Percentiles rank a stretch among this genome's conserved stretches.
Conservation (phyloP, 1,139 yeast species). For the Lodderomyces orthopsilosis region DNA sequence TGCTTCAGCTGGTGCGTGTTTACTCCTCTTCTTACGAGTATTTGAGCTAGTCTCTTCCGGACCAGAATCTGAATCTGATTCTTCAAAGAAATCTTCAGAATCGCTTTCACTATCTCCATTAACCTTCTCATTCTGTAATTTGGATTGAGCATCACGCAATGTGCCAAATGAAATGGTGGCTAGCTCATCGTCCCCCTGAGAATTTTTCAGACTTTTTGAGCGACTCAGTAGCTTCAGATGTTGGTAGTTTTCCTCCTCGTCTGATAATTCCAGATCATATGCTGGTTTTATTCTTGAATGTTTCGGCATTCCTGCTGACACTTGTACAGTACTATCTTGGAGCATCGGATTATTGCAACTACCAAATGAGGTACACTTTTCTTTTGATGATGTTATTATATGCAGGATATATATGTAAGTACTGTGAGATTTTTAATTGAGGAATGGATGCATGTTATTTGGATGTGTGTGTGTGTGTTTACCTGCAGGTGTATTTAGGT, state of each 20-base stretch:
- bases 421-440: too few species aligned
- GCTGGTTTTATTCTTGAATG: constrained; percentile 17
- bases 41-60: constrained; percentile 17
- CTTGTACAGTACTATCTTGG: too few species aligned
- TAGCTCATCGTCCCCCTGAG: constrained; percentile 21
- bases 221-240: background rate
- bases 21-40: constrained; percentile 37
- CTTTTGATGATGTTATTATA: too few species aligned
- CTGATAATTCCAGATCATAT: constrained; percentile 18
- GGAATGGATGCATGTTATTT: too few species aligned
- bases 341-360: too few species aligned
- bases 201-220: constrained; percentile 13
- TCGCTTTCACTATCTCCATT: constrained; percentile 10
- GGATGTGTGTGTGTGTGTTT: too few species aligned
- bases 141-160: constrained; percentile 53
- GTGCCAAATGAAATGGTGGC: constrained; percentile 54
- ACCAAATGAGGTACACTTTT: too few species aligned
- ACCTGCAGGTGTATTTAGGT: too few species aligned
- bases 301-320: constrained; percentile 11
- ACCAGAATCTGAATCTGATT: constrained; percentile 16
- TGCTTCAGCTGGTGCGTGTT: constrained; percentile 79
- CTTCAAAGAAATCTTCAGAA: constrained; percentile 11
- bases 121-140: constrained; percentile 29
- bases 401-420: too few species aligned
- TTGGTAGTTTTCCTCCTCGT: constrained; percentile 16